Percentiles rank a stretch among this genome's conserved stretches.
Conservation (phyloP, 495 filamentous ascomycete species). For the Neurospora africana region DNA sequence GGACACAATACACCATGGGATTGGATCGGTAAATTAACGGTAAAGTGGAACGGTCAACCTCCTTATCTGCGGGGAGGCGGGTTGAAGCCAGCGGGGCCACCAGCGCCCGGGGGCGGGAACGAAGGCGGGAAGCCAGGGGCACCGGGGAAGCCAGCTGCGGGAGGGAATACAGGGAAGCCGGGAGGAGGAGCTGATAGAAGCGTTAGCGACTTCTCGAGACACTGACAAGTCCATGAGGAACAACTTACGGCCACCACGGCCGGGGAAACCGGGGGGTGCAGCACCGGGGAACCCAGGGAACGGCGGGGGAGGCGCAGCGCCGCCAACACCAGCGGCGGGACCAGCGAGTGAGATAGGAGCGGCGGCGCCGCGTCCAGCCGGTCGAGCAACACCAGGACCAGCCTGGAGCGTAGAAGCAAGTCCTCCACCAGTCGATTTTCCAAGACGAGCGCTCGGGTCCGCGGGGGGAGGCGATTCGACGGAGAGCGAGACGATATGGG, state of each 20-base stretch:
- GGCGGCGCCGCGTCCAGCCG: conserved; percentile 72
- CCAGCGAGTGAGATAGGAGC: conserved; percentile 75
- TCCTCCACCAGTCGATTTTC: conserved; percentile 60
- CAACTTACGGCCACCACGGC: conserved; percentile 62
- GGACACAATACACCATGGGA: neutral
- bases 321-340: conserved; percentile 82
- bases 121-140: conserved; percentile 41
- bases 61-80: conserved; percentile 53
- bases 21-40: conserved; percentile 9
- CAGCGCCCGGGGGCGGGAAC: conserved; percentile 37
- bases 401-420: conserved; percentile 58
- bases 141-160: conserved; percentile 38
- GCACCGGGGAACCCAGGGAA: conserved; percentile 58
- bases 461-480: conserved; percentile 95
- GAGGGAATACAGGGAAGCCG: conserved; percentile 47
- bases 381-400: conserved; percentile 83
- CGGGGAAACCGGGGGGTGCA: conserved; percentile 61
- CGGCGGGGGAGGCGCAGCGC: conserved; percentile 55
- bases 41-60: conserved; percentile 9
- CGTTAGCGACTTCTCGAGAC: neutral
- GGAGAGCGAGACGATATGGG: conserved; percentile 85
- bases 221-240: neutral
- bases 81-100: conserved; percentile 56
- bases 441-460: conserved; percentile 83
- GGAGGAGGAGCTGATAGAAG: conserved; percentile 44